These are phyloP conservation scores for Candida ulmi DNA, from an alignment of 805 yeast species.

Conservation along the genomic window DNA sequence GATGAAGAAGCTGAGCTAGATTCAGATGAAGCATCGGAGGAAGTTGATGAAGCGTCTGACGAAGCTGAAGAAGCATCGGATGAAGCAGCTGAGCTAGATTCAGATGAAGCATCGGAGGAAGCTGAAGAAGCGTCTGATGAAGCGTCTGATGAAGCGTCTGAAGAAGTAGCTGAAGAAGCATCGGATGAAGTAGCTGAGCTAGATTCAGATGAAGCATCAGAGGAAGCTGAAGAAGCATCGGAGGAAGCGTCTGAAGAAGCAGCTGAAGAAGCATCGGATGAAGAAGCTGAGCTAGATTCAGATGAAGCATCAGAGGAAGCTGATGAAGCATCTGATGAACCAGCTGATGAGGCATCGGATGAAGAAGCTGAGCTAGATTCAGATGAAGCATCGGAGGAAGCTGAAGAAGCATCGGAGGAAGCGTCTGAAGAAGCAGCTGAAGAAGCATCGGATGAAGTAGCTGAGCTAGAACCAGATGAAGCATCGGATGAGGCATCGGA, in stretches of 20 bases:
- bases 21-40: too few relatives aligned
- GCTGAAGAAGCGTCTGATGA: too few relatives aligned
- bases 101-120: too few relatives aligned
- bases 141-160: too few relatives aligned
- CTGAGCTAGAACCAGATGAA: too few relatives aligned
- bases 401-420: not conserved
- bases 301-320: constrained; percentile 1
- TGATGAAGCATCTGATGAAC: not conserved
- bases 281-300: not conserved
- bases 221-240: not conserved
- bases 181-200: not conserved
- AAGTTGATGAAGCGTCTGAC: too few relatives aligned
- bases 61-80: too few relatives aligned
- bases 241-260: constrained; percentile 3
- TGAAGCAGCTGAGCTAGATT: too few relatives aligned
- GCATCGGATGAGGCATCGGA: not conserved
- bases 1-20: too few relatives aligned
- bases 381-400: not conserved
- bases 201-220: constrained; percentile 2
- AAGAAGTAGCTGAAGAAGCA: constrained; percentile 2
- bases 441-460: too few relatives aligned
- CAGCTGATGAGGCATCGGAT: not conserved
- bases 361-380: not conserved
- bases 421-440: not conserved
- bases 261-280: not conserved